Conservation (phyloP, 192 early-diverging fungal genomes). For the Geranomyces variabilis region DNA sequence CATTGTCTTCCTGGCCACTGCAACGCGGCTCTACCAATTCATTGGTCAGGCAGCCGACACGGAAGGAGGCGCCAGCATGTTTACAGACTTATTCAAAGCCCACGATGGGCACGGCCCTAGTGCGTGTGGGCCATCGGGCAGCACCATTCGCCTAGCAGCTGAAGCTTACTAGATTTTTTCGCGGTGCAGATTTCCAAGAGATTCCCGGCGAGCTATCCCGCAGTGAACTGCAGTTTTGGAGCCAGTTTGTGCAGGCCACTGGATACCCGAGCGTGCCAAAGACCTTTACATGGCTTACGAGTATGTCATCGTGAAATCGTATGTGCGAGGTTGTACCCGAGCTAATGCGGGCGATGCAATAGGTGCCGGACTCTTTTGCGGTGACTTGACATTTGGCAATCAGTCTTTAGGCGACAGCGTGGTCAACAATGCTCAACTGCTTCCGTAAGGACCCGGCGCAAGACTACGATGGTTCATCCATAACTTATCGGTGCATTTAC, state of each 20-base stretch:
- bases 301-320: constrained; percentile 38
- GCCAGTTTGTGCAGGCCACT: constrained; percentile 61
- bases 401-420: constrained; percentile 78
- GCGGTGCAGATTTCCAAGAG: constrained; percentile 62
- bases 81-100: constrained; percentile 72
- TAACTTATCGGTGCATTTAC: too few relatives aligned
- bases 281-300: constrained; percentile 91
- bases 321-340: not conserved
- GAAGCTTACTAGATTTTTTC: too few relatives aligned
- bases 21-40: constrained; percentile 90
- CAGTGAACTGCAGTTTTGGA: constrained; percentile 71
- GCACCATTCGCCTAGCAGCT: too few relatives aligned
- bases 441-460: constrained; percentile 62
- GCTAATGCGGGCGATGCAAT: too few relatives aligned
- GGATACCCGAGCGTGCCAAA: constrained; percentile 70
- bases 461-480: too few relatives aligned
- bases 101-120: constrained; percentile 69
- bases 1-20: constrained; percentile 79
- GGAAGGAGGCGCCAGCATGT: constrained; percentile 65
- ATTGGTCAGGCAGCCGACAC: constrained; percentile 63
- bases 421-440: constrained; percentile 76
- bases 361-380: constrained; percentile 86
- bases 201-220: constrained; percentile 57
- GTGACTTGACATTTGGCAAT: constrained; percentile 76
- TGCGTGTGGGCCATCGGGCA: constrained; percentile 43